phyloP scores from a whole-genome alignment of 192 early-diverging fungal genomes.

The Oehlia diaphana region DNA sequence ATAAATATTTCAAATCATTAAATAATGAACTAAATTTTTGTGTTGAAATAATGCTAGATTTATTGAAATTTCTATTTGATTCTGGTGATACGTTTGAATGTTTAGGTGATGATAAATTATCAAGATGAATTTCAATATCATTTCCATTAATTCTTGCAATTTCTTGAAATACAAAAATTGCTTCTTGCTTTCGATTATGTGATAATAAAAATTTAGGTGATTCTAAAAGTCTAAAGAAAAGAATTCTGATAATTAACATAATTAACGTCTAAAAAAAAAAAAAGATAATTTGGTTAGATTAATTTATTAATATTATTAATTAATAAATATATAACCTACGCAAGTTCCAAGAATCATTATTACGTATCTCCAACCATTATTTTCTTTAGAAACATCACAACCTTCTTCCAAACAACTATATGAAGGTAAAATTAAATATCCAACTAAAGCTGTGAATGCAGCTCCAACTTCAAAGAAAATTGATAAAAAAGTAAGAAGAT shows the following conservation, averaged over 20 bases:
- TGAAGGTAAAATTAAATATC: constrained; percentile 63
- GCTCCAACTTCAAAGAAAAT: constrained; percentile 84
- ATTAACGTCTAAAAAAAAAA: constrained; percentile 48
- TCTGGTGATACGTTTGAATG: not conserved
- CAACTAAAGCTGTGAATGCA: constrained; percentile 66
- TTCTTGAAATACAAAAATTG: constrained; percentile 63
- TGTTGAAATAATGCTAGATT: constrained; percentile 16
- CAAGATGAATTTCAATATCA: constrained; percentile 29
- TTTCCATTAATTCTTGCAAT: constrained; percentile 66
- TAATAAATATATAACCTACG: constrained; percentile 25
- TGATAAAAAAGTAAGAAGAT: constrained; percentile 79
- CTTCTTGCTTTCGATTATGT: constrained; percentile 62
- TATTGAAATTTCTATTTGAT: not conserved
- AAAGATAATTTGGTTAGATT: not conserved
- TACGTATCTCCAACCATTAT: constrained; percentile 80
- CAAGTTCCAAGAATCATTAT: constrained; percentile 56
- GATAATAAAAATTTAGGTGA: constrained; percentile 78
- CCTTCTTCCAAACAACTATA: constrained; percentile 61
- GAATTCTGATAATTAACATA: constrained; percentile 69
- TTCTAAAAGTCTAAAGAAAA: constrained; percentile 71
- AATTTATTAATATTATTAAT: not conserved
- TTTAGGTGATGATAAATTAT: not conserved
- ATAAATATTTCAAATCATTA: constrained; percentile 49
- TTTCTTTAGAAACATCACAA: constrained; percentile 61
- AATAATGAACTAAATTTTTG: constrained; percentile 4